phyloP scores from a whole-genome alignment of 1,139 yeast genomes.

The Hanseniaspora uvarum region DNA sequence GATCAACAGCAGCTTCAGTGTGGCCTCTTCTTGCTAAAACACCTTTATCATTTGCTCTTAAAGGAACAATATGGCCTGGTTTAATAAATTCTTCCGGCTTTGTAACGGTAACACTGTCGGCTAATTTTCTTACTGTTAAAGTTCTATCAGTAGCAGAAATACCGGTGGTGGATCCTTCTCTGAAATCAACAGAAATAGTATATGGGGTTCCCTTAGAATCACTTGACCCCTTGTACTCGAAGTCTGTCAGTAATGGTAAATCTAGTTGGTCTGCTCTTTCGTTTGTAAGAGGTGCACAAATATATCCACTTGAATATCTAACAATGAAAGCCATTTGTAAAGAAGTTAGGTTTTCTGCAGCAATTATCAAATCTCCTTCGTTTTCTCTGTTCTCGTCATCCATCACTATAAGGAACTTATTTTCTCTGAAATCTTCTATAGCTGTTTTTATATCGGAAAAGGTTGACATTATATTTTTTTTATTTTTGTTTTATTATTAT shows the following conservation, averaged over 20 bases:
- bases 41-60: constrained; percentile 83
- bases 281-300: constrained; percentile 78
- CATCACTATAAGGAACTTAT: constrained; percentile 86
- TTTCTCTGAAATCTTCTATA: constrained; percentile 66
- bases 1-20: constrained; percentile 92
- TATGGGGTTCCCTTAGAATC: constrained; percentile 91
- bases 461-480: constrained; percentile 6
- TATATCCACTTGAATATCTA: constrained; percentile 80
- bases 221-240: constrained; percentile 28
- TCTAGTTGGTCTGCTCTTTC: constrained; percentile 70
- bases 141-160: constrained; percentile 93
- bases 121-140: constrained; percentile 63
- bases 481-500: background rate
- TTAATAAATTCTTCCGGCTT: constrained; percentile 60
- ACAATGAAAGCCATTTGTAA: constrained; percentile 92
- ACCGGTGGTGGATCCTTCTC: constrained; percentile 90
- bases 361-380: constrained; percentile 92
- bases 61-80: constrained; percentile 91
- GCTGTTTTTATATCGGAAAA: constrained; percentile 64
- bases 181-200: constrained; percentile 81
- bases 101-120: constrained; percentile 40
- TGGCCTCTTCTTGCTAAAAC: constrained; percentile 83
- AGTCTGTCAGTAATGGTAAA: constrained; percentile 63
- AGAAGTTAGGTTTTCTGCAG: constrained; percentile 71
- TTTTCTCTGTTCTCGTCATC: constrained; percentile 94